These are phyloP conservation scores for Tephrocybe sp. DNA, from an alignment of 768 basidiomycete genomes.

Conservation along the genomic window DNA sequence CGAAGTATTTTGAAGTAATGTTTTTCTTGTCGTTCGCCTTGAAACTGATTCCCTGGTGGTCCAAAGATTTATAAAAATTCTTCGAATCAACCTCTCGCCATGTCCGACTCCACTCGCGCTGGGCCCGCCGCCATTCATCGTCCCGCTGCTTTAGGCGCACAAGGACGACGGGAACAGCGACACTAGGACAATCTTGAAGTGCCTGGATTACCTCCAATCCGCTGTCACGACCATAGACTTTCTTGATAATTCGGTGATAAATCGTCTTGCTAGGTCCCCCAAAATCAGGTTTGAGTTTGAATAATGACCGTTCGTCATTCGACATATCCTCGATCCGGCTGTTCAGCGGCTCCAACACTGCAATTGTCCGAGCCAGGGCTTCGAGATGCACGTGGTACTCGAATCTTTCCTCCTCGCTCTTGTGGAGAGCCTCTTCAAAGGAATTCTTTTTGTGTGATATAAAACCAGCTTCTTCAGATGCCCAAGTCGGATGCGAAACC, in stretches of 20 bases:
- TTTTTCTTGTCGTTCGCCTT: conserved; percentile 95
- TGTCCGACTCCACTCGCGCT: conserved; percentile 93
- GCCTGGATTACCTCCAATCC: conserved; percentile 78
- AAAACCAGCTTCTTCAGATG: conserved; percentile 94
- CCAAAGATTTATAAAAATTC: conserved; percentile 97
- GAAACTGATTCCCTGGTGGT: conserved; percentile 94
- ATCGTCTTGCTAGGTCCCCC: conserved; percentile 87
- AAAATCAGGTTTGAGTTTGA: conserved; percentile 83
- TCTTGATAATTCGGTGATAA: conserved; percentile 92
- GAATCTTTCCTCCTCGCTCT: conserved; percentile 97
- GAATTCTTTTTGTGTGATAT: conserved; percentile 95
- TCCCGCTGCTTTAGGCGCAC: conserved; percentile 88
- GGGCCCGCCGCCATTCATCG: conserved; percentile 94
- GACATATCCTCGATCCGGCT: conserved; percentile 87
- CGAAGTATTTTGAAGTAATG: conserved; percentile 82
- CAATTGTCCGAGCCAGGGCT: conserved; percentile 86
- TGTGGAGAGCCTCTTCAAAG: conserved; percentile 94
- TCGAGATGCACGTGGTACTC: conserved; percentile 97
- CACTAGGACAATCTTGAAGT: conserved; percentile 87
- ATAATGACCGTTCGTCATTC: conserved; percentile 77
- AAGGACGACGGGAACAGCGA: conserved; percentile 90
- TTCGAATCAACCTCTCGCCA: conserved; percentile 97
- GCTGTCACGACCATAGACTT: conserved; percentile 84
- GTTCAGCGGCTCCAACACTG: conserved; percentile 85
- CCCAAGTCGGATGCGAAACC: conserved; percentile 99